Evolutionary conservation across 768 basidiomycete species (phyloP), one percentile per base, ranked within the genome.

Genomic region (Phaeolepiota aurea): DNA sequence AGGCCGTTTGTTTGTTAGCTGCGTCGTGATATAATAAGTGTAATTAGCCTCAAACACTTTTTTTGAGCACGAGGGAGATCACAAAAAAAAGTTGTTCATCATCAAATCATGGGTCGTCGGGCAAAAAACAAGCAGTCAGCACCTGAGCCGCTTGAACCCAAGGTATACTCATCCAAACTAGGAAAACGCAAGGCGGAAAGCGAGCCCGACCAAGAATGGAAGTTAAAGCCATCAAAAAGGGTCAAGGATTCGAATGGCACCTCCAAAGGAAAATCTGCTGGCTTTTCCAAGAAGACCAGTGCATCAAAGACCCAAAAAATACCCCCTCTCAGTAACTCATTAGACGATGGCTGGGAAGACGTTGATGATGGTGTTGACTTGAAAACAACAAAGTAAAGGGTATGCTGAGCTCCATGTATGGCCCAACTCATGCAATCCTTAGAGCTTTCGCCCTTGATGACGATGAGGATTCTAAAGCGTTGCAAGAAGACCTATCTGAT

Each of bases 121-220:
- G 75, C 87, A 49, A 88, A 85, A 60, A 80, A 84, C 63, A 91
- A 91, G 64, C 89, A 92, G 58, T 72, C 65, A 1, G 68, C 79
- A 9, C 88, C 88, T 0, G 68, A 67, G 43, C 72, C 86, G 20
- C 51, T 86, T 20, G 68, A 77, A 11, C 49, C 53, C 0, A 64
- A 64, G 13, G 47, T 55, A n/a, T 54, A 61, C 3, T 68, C 73
- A 2, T 56, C 66, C 2, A 78, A 74, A 45, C 65, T 77, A 11
- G 81, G 82, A 30, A 89, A 89, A 57, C 80, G 87, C 32, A 89
- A 87, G 58, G 80, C 79, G 18, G 66, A 63, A 15, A 52, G 42
- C 16, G 65, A 63, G 32, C 46, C 47, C 25, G 60, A 59, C 25
- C 49, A 47, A 4, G 62, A 64, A 37, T 64, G 58, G 40, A 59